phyloP scores from a whole-genome alignment of 148 eudicot genomes.

The Rheum nobile region DNA sequence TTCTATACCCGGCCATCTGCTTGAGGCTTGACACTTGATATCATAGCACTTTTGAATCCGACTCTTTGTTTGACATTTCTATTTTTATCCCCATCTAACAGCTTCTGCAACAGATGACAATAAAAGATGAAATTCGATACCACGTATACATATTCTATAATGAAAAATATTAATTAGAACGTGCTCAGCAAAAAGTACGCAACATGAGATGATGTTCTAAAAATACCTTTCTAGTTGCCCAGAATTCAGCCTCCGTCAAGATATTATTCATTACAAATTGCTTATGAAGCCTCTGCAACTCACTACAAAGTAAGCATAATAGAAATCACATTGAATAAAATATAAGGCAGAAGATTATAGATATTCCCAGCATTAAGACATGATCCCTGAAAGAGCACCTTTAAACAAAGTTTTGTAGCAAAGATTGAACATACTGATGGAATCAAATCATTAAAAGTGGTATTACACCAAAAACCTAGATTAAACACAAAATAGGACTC shows the following conservation, averaged over 20 bases:
- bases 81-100: slow-evolving; percentile 46
- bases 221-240: slow-evolving; percentile 93
- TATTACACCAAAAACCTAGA: no score
- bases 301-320: slow-evolving; percentile 38
- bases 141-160: neutral
- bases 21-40: slow-evolving; percentile 65
- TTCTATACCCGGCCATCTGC: slow-evolving; percentile 86
- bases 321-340: slow-evolving; percentile 7
- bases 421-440: neutral
- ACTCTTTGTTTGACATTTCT: slow-evolving; percentile 52
- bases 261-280: slow-evolving; percentile 64
- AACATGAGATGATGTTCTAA: neutral
- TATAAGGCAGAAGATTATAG: neutral
- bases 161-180: neutral
- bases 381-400: neutral
- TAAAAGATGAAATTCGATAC: neutral
- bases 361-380: neutral
- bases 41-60: slow-evolving; percentile 89
- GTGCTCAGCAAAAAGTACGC: neutral
- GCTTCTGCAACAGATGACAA: slow-evolving; percentile 48
- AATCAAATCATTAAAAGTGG: no score
- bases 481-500: no score
- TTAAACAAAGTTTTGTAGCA: neutral
- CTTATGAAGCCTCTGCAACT: slow-evolving; percentile 80
- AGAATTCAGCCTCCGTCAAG: slow-evolving; percentile 86